Evolutionary conservation across 2,329 filamentous ascomycete genomes (phyloP), one percentile per base, ranked within the genome.

Genomic region (Periconia macrospinosa): DNA sequence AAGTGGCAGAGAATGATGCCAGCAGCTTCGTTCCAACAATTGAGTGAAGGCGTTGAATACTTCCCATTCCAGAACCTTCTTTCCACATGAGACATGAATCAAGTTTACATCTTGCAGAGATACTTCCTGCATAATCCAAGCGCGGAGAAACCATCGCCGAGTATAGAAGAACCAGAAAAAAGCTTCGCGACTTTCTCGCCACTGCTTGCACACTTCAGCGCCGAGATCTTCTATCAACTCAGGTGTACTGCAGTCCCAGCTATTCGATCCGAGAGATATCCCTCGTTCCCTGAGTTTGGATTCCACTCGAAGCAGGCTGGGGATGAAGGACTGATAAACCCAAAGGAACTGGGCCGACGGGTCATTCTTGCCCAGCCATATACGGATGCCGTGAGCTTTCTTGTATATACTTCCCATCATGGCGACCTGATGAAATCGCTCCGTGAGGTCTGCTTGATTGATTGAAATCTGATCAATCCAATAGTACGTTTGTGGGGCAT

Each of bases 141-240:
- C 42, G 23, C 42, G 42, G 17, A 45, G 19, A 19, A 45, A 45
- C 42, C 42, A 45, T 6, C 42, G 42, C 19, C 42, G 42, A 27
- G 42, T 45, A 15, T 45, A 45, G 17, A 45, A 45, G 42, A 45
- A 45, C 17, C n/a, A 45, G 42, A 45, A 45, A 19, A 45, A 45
- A 9, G n/a, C 42, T 45, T 45, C 42, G 17, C 19, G 19, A 23
- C 15, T 45, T 45, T 45, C 17, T 45, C 42, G 42, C 42, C 42
- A 45, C 42, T 45, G n/a, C 19, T 45, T 6, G 42, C 42, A 45
- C 23, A 45, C 42, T 27, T 45, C 42, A 23, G 42, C 42, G 19
- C 42, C 10, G 17, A 45, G 42, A 27, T 19, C 42, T 19, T 45
- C 11, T 27, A 45, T 45, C 10, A 45, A 9, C 27, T 45, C 42